phyloP scores from a whole-genome alignment of 2,329 filamentous ascomycete species.

The Pseudogymnoascus sp. region DNA sequence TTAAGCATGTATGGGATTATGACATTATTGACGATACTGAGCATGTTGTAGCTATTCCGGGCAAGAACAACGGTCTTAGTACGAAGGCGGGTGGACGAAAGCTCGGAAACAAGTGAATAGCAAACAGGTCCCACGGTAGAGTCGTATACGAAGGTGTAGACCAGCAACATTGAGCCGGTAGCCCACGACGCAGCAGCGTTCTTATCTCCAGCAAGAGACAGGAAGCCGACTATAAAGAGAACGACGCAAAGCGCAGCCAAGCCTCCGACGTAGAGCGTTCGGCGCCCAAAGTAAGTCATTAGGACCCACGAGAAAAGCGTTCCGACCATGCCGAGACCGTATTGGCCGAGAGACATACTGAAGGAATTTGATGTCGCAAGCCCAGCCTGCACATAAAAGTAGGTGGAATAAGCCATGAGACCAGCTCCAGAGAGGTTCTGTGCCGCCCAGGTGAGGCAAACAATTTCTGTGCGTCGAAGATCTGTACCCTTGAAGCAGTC shows the following conservation, averaged over 20 bases:
- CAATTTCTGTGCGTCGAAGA: slow-evolving; percentile 43
- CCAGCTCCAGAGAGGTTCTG: slow-evolving; percentile 44
- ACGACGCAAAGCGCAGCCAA: slow-evolving; percentile 34
- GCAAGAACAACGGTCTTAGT: slow-evolving; percentile 35
- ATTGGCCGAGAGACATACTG: slow-evolving; percentile 43
- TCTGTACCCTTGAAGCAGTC: slow-evolving; percentile 44
- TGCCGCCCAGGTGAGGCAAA: slow-evolving; percentile 50
- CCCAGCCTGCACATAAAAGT: slow-evolving; percentile 33
- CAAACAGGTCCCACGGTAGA: slow-evolving; percentile 37
- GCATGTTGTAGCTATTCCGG: slow-evolving; percentile 30
- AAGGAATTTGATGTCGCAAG: slow-evolving; percentile 43
- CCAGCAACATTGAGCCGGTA: slow-evolving; percentile 32
- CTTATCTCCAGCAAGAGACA: slow-evolving; percentile 35
- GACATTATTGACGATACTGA: slow-evolving; percentile 26
- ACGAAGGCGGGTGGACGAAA: slow-evolving; percentile 33
- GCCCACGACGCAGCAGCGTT: slow-evolving; percentile 38
- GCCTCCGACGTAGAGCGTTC: slow-evolving; percentile 46
- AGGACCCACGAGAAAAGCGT: slow-evolving; percentile 44
- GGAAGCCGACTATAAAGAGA: slow-evolving; percentile 40
- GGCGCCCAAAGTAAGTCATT: slow-evolving; percentile 42
- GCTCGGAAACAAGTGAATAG: slow-evolving; percentile 36
- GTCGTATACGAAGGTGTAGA: slow-evolving; percentile 37
- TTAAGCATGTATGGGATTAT: slow-evolving; percentile 22
- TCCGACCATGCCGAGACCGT: slow-evolving; percentile 41
- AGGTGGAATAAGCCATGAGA: slow-evolving; percentile 2